Evolutionary conservation across 2,329 filamentous ascomycete species (phyloP).

Genomic region (Beauveria bassiana): DNA sequence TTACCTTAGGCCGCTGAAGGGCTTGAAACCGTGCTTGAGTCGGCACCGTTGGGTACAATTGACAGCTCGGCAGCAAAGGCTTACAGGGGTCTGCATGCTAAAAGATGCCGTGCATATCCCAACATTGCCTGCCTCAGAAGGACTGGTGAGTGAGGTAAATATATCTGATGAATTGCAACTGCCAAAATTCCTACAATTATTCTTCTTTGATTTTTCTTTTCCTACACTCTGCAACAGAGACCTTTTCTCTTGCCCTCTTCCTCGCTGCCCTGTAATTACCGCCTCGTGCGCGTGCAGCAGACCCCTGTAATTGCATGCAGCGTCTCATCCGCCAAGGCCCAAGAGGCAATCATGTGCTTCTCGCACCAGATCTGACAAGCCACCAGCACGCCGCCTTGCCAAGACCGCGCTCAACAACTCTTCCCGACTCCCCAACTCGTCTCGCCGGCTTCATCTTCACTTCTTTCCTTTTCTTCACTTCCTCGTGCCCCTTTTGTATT

Average conservation of each 20-base stretch:
- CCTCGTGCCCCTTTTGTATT: not conserved
- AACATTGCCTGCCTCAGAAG: not conserved
- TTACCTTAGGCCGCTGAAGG: not conserved
- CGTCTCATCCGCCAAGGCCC: not conserved
- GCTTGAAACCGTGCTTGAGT: no score
- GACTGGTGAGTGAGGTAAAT: no score
- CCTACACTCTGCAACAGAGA: no score
- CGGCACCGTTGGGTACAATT: no score
- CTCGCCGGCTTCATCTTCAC: not conserved
- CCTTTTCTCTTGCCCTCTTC: not conserved
- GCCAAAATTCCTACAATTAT: no score
- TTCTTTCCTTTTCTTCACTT: not conserved
- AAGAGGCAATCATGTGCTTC: constrained; percentile 10
- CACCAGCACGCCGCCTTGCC: not conserved
- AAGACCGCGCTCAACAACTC: constrained; percentile 10
- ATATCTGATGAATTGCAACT: no score
- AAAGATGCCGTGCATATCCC: not conserved
- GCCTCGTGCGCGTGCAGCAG: not conserved
- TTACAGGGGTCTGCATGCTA: not conserved
- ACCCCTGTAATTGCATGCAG: not conserved
- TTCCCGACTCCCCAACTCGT: not conserved
- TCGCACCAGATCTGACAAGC: constrained; percentile 7
- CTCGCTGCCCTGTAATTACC: not conserved
- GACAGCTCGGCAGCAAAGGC: not conserved
- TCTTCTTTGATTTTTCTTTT: no score